A percentile compares a stretch with the other conserved stretches of the same genome.
Conservation (phyloP, 163 green algal genomes). For the Prototheca stagnorum region DNA sequence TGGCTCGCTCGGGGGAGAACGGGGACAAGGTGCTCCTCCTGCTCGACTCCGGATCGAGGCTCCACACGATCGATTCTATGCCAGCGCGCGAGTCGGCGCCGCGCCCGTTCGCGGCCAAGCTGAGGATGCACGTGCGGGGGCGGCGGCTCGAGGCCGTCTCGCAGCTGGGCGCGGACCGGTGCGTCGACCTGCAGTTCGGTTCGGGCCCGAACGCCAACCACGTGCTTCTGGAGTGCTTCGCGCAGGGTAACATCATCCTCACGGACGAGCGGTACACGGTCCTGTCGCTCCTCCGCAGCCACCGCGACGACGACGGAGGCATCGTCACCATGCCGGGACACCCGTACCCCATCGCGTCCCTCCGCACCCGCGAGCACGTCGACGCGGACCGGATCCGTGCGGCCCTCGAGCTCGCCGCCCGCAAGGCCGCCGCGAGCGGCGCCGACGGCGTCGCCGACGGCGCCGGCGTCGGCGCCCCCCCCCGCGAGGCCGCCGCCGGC, state of each 20-base stretch:
- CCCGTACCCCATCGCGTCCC: constrained; percentile 68
- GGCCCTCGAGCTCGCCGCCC: constrained; percentile 1
- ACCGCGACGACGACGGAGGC: constrained; percentile 69
- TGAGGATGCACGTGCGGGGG: constrained; percentile 85
- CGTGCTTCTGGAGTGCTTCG: constrained; percentile 92
- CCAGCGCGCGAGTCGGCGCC: constrained; percentile 56
- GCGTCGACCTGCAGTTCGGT: constrained; percentile 85
- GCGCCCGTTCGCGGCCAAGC: constrained; percentile 83
- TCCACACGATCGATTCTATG: constrained; percentile 76
- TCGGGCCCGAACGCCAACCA: constrained; percentile 58
- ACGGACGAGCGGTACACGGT: constrained; percentile 75
- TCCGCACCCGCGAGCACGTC: constrained; percentile 25
- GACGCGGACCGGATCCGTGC: constrained; percentile 2
- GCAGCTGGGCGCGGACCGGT: constrained; percentile 85
- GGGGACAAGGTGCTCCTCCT: constrained; percentile 84
- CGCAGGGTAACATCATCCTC: constrained; percentile 89
- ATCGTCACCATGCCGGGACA: constrained; percentile 65
- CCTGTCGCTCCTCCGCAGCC: constrained; percentile 77
- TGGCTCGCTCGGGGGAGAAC: constrained; percentile 62
- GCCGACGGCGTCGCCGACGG: neutral
- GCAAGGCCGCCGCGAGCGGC: neutral
- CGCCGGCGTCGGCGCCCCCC: neutral
- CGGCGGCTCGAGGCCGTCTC: constrained; percentile 61
- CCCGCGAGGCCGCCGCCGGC: neutral
- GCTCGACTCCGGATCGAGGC: constrained; percentile 70